Conservation (phyloP, 1,284 basidiomycete genomes). For the Irpex sp. region DNA sequence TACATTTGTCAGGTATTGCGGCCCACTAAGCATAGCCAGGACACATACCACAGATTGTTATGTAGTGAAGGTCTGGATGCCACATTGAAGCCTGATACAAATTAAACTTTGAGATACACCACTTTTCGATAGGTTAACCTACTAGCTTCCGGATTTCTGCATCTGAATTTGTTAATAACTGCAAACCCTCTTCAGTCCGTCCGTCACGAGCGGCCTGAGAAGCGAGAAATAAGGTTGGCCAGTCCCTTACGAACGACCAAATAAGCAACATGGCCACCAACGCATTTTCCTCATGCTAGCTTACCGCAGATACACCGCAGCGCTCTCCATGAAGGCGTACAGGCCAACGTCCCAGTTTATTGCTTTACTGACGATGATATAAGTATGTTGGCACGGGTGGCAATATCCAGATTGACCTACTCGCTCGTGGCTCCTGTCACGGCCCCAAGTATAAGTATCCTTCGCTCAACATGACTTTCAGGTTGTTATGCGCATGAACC, state of each 20-base stretch:
- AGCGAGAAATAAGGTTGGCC: constrained; percentile 9
- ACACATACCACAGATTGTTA: constrained; percentile 13
- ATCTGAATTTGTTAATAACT: constrained; percentile 2
- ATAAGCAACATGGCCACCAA: neutral
- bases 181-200: constrained; percentile 3
- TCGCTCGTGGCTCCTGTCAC: neutral
- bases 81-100: constrained; percentile 5
- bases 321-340: constrained; percentile 13
- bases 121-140: neutral
- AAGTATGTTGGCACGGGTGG: neutral
- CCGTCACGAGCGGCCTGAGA: constrained; percentile 5
- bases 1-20: neutral
- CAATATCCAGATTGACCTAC: neutral
- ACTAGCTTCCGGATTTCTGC: constrained; percentile 14
- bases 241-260: constrained; percentile 2
- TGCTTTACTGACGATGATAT: neutral
- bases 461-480: neutral
- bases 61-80: constrained; percentile 11
- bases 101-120: neutral
- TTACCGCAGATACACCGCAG: constrained; percentile 12
- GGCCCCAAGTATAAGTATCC: neutral
- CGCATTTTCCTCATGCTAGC: neutral
- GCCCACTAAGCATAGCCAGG: neutral
- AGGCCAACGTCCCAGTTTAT: constrained; percentile 10
- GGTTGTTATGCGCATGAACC: neutral